Percentiles rank a stretch among this genome's conserved stretches.
phyloP scores from a whole-genome alignment of 139 green algal genomes.

The Chlorella sp. region DNA sequence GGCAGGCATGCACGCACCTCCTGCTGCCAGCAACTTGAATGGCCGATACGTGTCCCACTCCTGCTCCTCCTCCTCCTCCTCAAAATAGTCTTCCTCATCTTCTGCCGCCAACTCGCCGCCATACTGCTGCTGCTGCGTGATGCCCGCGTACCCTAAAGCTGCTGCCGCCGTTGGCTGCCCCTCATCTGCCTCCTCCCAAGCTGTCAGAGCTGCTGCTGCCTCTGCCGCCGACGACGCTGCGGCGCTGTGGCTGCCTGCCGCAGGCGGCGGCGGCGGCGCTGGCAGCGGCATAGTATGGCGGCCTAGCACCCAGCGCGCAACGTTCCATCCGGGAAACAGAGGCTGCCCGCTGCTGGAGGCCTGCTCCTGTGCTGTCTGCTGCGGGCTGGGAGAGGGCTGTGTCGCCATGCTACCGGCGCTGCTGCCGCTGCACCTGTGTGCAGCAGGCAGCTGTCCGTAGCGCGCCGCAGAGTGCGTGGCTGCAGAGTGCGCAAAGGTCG shows the following conservation, averaged over 20 bases:
- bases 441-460: too few species aligned
- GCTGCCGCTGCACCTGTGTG: background rate
- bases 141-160: background rate
- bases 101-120: background rate
- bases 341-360: background rate
- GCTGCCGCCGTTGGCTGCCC: background rate
- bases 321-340: background rate
- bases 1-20: conserved; percentile 39
- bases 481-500: too few species aligned
- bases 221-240: conserved; percentile 20
- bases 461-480: too few species aligned
- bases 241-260: background rate
- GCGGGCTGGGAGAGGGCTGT: background rate
- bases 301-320: background rate
- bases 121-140: background rate
- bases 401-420: background rate
- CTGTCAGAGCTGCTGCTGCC: conserved; percentile 14
- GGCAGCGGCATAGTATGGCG: background rate
- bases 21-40: conserved; percentile 60
- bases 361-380: background rate
- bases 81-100: background rate
- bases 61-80: conserved; percentile 42
- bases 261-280: background rate
- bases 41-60: conserved; percentile 47
- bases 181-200: conserved; percentile 9